Evolutionary conservation across 1,284 basidiomycete genomes (phyloP), one percentile per base, ranked within the genome.

Genomic region (Leccinum subrobustum): DNA sequence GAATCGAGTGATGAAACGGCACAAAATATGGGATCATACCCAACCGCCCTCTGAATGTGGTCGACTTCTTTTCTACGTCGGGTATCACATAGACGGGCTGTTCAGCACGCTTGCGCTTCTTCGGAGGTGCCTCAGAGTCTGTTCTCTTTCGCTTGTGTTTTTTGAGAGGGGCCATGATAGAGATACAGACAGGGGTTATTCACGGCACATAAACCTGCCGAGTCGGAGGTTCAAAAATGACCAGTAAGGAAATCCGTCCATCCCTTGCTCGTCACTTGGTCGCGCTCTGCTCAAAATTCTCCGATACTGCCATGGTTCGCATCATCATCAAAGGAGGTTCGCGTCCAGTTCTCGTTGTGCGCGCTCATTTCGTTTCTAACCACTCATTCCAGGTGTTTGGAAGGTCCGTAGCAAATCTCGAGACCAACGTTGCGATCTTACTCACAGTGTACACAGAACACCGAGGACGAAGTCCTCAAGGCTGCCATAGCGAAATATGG

Each of bases 401-500:
- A 91, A 89, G 83, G 88, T 83, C 76, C 27, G 64, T 62, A 14
- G 20, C 18, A 29, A 27, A 9, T 60, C 42, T 18, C 50, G 47
- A 56, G 73, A 51, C 44, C 64, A 68, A 8, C 39, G 18, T 31
- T 23, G 37, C 18, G 37, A 39, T 54, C 52, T 47, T 23, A 37
- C 64, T 68, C 20, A 70, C 63, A 31, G 20, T 18, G 42, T 14
- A 70, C 61, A 57, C 65, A 93, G 88, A 93, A 93, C 78, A 94
- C 92, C n/a, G 95, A 97, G 79, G 95, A 97, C 75, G 95, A 97
- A 76, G 95, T 97, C 56, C 83, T 97, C 68, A 97, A 98, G 77
- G 96, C 95, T 62, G 95, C 95, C 70, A 97, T 98, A 74, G 94
- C 95, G 67, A 97, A 97, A 81, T 96, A 96, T 70, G 95, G 95